These are phyloP conservation scores for Mangifera indica DNA, from an alignment of 345 rosid genomes.

Conservation along the genomic window DNA sequence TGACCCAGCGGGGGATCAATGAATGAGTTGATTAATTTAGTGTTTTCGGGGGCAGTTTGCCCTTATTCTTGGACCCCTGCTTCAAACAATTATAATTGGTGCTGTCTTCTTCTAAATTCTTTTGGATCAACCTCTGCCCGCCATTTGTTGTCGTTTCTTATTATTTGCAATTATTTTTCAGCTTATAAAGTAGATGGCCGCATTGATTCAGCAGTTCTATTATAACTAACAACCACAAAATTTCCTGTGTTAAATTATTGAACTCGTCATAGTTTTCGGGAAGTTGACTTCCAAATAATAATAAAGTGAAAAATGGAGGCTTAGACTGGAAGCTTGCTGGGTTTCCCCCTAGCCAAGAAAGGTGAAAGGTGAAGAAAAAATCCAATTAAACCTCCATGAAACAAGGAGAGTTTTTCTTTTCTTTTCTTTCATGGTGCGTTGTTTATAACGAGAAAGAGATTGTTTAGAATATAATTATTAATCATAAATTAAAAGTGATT, in stretches of 20 bases:
- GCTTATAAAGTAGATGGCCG: conserved; percentile 2
- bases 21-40: neutral
- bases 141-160: conserved; percentile 24
- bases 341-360: neutral
- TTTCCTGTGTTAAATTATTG: neutral
- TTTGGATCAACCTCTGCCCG: conserved; percentile 14
- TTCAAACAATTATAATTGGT: conserved; percentile 10
- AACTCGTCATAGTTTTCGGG: neutral
- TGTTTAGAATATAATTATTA: too few relatives aligned
- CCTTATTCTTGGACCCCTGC: neutral
- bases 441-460: too few relatives aligned
- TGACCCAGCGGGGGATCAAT: neutral
- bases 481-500: neutral
- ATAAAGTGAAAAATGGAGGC: neutral
- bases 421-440: too few relatives aligned
- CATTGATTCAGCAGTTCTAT: conserved; percentile 5
- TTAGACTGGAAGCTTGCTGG: neutral
- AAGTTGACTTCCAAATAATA: conserved; percentile 11
- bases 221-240: conserved; percentile 17
- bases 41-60: neutral
- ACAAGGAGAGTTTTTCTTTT: neutral
- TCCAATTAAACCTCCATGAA: neutral
- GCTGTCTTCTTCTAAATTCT: conserved; percentile 15
- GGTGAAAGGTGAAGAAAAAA: neutral
- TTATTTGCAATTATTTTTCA: conserved; percentile 20